Evolutionary conservation across 495 filamentous ascomycete species (phyloP), one percentile per base, ranked within the genome.

Genomic region (Astrocystis sublimbata): DNA sequence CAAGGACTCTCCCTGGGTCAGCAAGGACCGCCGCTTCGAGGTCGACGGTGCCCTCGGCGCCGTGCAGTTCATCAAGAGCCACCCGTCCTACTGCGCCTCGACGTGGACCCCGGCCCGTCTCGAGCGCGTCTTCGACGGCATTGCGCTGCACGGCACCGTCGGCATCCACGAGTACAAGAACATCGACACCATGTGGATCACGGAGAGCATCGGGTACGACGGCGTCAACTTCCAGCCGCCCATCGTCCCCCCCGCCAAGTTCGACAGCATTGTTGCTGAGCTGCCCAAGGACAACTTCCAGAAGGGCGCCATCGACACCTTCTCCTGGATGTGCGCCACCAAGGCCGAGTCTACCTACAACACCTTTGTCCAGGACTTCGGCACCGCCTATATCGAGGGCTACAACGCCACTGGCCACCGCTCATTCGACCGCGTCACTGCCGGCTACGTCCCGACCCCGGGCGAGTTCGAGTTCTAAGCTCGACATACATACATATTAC

Each of bases 31-130:
- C 17, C 66, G 71, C 23, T 79, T 78, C 62, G 76, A 79, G 63
- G 75, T 79, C 24, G 76, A 90, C 33, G 93, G 93, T 3, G 93
- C 91, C 2, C 89, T 96, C 2, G 93, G 93, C 9, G 91, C 94
- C 67, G 90, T 91, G 4, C 88, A 82, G 51, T 78, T 89, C 36
- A 73, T 96, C 17, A 76, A 85, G 47, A 47, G n/a, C 15, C 58
- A 61, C 47, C 40, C 40, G 24, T 42, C 45, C 46, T 42, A 42
- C 26, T 42, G 33, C 15, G 2, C 57, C 2, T 57, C 21, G 7
- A 31, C 19, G 3, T 68, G 68, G 65, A 62, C 63, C 17, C 57
- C 60, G n/a, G 19, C 36, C 7, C 43, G 66, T 12, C 46, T 69
- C 43, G 66, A 69, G 62, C 49, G 65, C 6, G 51, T 71, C 23